Conservation (phyloP, 257 asterid species). For the Solanum pinnatisectum region DNA sequence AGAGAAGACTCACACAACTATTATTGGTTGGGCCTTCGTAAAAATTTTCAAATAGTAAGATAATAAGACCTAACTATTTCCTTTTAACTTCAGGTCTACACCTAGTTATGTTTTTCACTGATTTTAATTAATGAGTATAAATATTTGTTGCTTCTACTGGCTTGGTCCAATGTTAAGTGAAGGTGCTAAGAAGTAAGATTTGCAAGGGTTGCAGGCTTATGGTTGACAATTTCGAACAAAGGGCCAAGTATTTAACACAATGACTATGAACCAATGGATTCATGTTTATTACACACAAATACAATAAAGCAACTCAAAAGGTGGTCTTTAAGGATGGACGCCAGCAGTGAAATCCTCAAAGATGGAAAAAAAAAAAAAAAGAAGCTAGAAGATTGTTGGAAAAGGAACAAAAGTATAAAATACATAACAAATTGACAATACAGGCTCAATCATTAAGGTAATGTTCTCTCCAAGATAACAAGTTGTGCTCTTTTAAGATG, state of each 20-base stretch:
- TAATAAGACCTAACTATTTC: not conserved
- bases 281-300: not conserved
- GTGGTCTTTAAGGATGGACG: not conserved
- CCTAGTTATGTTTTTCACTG: not conserved
- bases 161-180: not conserved
- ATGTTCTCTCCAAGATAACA: not conserved
- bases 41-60: too few species aligned
- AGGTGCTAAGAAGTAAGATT: not conserved
- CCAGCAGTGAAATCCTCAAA: not conserved
- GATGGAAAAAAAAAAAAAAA: not conserved
- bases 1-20: too few species aligned
- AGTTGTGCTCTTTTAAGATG: not conserved
- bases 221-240: not conserved
- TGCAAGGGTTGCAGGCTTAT: not conserved
- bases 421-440: not conserved
- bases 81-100: not conserved
- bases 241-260: not conserved
- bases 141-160: not conserved
- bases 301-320: not conserved
- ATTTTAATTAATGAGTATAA: not conserved
- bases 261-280: not conserved
- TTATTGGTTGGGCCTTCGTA: too few species aligned
- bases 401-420: not conserved
- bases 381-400: not conserved
- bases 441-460: not conserved